Evolutionary conservation across 148 eudicot species (phyloP), one percentile per base, ranked within the genome.

Genomic region (Chenopodium suecicum): DNA sequence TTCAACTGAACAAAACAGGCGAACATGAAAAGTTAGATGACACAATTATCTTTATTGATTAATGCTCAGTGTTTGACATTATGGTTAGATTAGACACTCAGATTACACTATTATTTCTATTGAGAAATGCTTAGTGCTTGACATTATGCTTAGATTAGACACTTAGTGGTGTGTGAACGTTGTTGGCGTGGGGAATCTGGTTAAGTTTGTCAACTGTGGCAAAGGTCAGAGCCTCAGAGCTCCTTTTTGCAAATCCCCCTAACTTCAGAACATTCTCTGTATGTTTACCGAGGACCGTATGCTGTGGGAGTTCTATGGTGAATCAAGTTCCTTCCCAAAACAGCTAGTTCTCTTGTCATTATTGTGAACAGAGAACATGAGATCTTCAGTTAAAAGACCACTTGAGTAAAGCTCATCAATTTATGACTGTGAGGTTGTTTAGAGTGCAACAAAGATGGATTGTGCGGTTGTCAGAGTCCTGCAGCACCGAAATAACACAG

Each of bases 181-280:
- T 19, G 65, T 44, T 46, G 17, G 47, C 25, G 69, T 60, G 52
- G 58, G 47, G 77, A 80, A 80, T 80, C 77, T 80, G 77, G 82
- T 73, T 73, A 73, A 41, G 4, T 60, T n/a, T n/a, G 77, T 80
- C 82, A 60, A 73, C 60, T 47, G 58, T 64, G 4, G 17, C 76
- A 22, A 58, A 56, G 47, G 70, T 73, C 76, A 71, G 32, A 14
- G 9, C 29, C 46, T 66, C 16, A 29, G 34, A 29, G 56, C 80
- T 27, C 41, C 63, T 47, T n/a, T 67, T 73, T 80, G 82, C 77
- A 62, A 54, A 73, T 29, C 62, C 82, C 77, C 82, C 82, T 23
- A 80, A 73, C 67, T 79, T 70, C 69, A 70, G 82, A 70, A 79
- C 69, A 67, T 79, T 79, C 82, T 63, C 50, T 70, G 32, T 32